Percentiles rank a stretch among this genome's conserved stretches.
Conservation (phyloP, 805 yeast genomes). For the Danielia oregonensis region DNA sequence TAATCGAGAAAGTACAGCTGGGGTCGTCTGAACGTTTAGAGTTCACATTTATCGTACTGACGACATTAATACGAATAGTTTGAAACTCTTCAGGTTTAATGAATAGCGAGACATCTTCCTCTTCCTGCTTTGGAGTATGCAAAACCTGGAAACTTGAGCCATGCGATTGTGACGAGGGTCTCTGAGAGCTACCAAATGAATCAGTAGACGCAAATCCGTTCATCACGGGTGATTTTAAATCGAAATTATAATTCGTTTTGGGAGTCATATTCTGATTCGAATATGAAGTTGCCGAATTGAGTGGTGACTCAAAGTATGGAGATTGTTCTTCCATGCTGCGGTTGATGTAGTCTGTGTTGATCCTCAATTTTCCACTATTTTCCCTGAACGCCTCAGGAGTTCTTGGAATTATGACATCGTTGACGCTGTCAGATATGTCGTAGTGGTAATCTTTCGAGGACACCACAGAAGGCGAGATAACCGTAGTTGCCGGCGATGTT, state of each 20-base stretch:
- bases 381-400: slow-evolving; percentile 3
- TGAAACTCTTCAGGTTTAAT: slow-evolving; percentile 57
- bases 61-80: slow-evolving; percentile 45
- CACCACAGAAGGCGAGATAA: not conserved
- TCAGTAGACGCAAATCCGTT: slow-evolving; percentile 1
- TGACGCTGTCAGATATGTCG: not conserved
- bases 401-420: slow-evolving; percentile 1
- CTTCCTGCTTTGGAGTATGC: slow-evolving; percentile 21
- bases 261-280: not conserved
- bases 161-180: slow-evolving; percentile 12
- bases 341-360: not conserved
- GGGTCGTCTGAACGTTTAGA: slow-evolving; percentile 53
- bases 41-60: slow-evolving; percentile 42
- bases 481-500: not conserved
- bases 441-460: not conserved
- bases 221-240: not conserved
- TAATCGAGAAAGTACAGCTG: slow-evolving; percentile 55
- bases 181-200: not conserved
- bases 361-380: not conserved
- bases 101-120: slow-evolving; percentile 46
- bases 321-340: not conserved
- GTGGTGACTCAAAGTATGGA: not conserved
- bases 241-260: not conserved
- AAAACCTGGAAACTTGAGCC: slow-evolving; percentile 16
- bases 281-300: no score